A percentile compares a stretch with the other conserved stretches of the same genome.
These are phyloP conservation scores for Colletotrichum camelliae DNA, from an alignment of 2,329 filamentous ascomycete genomes.

Conservation along the genomic window DNA sequence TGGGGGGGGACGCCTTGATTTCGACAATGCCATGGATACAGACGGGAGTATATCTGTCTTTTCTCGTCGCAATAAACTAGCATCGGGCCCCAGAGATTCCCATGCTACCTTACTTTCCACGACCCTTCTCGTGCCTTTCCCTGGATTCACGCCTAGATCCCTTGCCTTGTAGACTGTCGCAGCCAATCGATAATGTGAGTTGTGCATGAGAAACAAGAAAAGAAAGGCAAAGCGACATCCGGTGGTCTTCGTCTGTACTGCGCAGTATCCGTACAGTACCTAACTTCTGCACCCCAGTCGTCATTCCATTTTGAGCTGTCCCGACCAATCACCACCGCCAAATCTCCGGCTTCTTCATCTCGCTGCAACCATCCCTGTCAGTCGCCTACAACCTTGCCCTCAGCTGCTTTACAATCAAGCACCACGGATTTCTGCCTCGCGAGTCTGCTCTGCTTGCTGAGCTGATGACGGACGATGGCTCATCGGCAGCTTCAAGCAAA, in stretches of 20 bases:
- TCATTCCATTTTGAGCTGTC: not conserved
- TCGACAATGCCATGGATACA: not conserved
- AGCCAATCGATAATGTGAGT: not conserved
- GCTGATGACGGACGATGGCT: conserved; percentile 3
- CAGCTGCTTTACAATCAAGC: not conserved
- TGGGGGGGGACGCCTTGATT: not conserved
- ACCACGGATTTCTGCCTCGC: not conserved
- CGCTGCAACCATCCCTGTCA: not conserved
- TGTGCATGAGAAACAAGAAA: conserved; percentile 7
- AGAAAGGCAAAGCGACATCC: not conserved
- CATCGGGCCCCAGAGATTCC: conserved; percentile 5
- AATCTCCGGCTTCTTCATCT: not conserved
- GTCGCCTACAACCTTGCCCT: not conserved
- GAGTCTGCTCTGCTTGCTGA: not conserved
- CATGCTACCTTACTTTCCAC: not conserved
- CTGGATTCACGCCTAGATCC: not conserved
- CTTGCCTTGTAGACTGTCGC: not conserved
- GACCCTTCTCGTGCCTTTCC: not conserved
- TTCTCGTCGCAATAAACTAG: not conserved
- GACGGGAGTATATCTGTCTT: not conserved
- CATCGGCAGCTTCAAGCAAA: conserved; percentile 10
- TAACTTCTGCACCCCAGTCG: not conserved
- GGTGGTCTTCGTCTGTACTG: not conserved
- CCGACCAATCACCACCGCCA: not conserved
- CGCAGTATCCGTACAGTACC: not conserved